phyloP scores from a whole-genome alignment of 345 rosid species.

The Limnanthes douglasii region DNA sequence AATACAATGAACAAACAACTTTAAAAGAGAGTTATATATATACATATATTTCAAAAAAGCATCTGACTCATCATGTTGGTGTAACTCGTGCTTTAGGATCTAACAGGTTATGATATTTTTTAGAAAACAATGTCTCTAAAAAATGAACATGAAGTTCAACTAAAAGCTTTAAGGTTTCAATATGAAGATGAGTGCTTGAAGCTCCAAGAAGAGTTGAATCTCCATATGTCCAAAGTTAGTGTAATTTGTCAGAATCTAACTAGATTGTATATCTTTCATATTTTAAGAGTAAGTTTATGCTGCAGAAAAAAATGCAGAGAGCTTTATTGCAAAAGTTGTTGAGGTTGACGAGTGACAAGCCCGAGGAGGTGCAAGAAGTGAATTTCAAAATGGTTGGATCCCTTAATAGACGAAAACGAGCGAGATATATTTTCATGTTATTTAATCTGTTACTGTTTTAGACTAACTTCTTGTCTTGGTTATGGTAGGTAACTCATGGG shows the following conservation, averaged over 20 bases:
- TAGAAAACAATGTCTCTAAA: slow-evolving; percentile 44
- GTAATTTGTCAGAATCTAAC: slow-evolving; percentile 1
- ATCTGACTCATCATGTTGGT: slow-evolving; percentile 1
- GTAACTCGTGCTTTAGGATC: slow-evolving; percentile 1
- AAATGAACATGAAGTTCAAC: slow-evolving; percentile 62
- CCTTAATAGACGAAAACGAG: slow-evolving; percentile 5
- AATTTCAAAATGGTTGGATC: slow-evolving; percentile 43
- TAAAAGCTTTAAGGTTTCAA: slow-evolving; percentile 49
- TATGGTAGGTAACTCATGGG: slow-evolving; percentile 47
- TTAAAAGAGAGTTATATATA: slow-evolving; percentile 33
- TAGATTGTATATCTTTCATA: not conserved
- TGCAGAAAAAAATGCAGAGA: slow-evolving; percentile 76
- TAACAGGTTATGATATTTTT: slow-evolving; percentile 4
- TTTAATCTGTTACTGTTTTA: no score
- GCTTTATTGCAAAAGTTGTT: slow-evolving; percentile 79
- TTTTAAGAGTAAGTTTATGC: not conserved
- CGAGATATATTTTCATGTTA: no score
- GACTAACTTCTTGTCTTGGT: slow-evolving; percentile 1
- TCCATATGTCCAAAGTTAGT: slow-evolving; percentile 55
- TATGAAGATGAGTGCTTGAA: slow-evolving; percentile 62
- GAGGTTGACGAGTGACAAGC: slow-evolving; percentile 78
- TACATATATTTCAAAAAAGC: no score
- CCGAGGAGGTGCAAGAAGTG: slow-evolving; percentile 67
- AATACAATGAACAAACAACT: no score
- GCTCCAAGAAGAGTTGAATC: slow-evolving; percentile 57